Base-by-base conservation (phyloP, 176 grass and related monocot species). In the Aegilops longissima region DNA sequence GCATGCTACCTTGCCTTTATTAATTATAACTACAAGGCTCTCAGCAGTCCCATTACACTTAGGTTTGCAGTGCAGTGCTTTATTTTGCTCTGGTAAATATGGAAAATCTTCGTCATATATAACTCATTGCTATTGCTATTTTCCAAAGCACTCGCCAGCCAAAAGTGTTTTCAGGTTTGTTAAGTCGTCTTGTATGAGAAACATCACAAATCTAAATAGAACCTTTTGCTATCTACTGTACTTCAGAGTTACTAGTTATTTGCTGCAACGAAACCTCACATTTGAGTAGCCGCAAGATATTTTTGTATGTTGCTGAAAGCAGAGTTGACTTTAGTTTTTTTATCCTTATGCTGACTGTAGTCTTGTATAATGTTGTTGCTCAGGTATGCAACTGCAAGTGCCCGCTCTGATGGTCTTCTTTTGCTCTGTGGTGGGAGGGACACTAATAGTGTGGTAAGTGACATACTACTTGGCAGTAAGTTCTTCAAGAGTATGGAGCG, bases 321-420 rank as follows among this genome's bases (percentile, higher is more conserved):
- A 69, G 38, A 87, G 51, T 20, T 42, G 34, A 7, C 62, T 72
- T 16, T 70, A 9, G 23, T 25, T 38, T 12, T 21, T 56, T 18
- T 87, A 44, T 74, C 20, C 68, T 51, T 42, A 18, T 11, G 29
- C 76, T 88, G 80, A 91, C 18, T 76, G 47, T 69, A 64, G 31
- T 87, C 10, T 76, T 8, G 70, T 77, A 39, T 61, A 86, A 88
- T 89, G 35, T 33, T 86, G 29, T 49, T 87, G 30, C 39, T 47
- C 82, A 98, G 96, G 96, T 98, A 98, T 85, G 96, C 93, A 84
- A 98, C 96, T 84, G 96, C 93, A 76, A 96, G 93, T 92, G 96
- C 96, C 12, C 93, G 93, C 45, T 98, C 96, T 82, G 96, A 98
- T 92, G 96, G 93, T 73, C 90, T 98, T 80, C 93, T 98, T 87